Evolutionary conservation across 2,329 filamentous ascomycete species (phyloP), one percentile per base, ranked within the genome.

Genomic region (Periconia digitata): DNA sequence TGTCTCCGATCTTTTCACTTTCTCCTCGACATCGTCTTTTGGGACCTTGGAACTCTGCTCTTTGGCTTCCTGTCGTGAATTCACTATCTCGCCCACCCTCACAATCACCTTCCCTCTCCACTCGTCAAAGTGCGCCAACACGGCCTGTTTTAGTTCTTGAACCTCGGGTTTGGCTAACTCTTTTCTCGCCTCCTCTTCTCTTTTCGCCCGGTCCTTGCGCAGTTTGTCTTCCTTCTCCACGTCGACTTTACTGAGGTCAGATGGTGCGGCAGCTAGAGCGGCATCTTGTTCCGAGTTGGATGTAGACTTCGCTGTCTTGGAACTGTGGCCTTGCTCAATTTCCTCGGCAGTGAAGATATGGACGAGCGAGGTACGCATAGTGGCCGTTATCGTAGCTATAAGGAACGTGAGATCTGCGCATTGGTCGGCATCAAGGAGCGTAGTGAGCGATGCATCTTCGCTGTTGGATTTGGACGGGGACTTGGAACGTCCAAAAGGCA

Each of bases 91-190:
- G 16, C 84, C 82, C 20, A 95, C 75, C 13, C 91, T 82, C 47
- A 83, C 79, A 35, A 89, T 74, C 8, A 96, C 82, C 12, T 78
- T 76, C 6, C 83, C 79, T 60, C 89, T 83, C 92, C 92, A 97
- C 55, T 90, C 86, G 49, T 87, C 84, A 65, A 92, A 95, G 64
- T 86, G 85, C 6, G 79, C 74, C 5, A 95, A 67, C 1, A 85
- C 80, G 45, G 87, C 85, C 53, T 81, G 84, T 73, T 85, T 91
- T 59, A 91, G 72, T 59, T 89, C 85, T 48, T 79, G 73, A 52
- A 86, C 78, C 45, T 76, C 75, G 3, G 74, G 72, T 3, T 72
- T 72, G 16, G 73, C 75, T 8, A 83, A 65, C 50, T 82, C 80
- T 54, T 78, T 77, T 60, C 76, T 61, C 7, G 66, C 62, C 46